Percentiles rank a stretch among this genome's conserved stretches.
Evolutionary conservation across 345 rosid genomes (phyloP).

Genomic region (Conringia planisiliqua): DNA sequence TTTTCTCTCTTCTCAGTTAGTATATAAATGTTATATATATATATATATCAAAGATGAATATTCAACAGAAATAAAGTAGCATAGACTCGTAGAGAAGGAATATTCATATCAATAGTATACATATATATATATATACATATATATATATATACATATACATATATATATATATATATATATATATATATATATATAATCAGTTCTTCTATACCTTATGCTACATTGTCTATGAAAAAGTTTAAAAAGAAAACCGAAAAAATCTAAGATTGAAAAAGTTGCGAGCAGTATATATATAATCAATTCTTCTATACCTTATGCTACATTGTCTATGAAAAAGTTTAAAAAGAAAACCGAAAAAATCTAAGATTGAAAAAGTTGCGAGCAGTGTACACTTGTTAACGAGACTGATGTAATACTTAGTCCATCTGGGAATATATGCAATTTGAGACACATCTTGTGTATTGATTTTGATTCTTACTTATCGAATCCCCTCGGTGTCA

Average conservation of each 20-base stretch:
- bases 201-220: neutral
- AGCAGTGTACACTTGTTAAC: constrained; percentile 15
- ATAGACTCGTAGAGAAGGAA: neutral
- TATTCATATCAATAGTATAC: constrained; percentile 8
- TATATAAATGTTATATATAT: too few relatives aligned
- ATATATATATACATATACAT: neutral
- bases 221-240: neutral
- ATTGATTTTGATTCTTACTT: constrained; percentile 47
- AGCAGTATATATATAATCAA: neutral
- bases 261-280: neutral
- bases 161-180: neutral
- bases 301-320: neutral
- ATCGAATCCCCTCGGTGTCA: constrained; percentile 39
- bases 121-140: neutral
- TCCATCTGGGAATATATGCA: constrained; percentile 35
- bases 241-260: neutral
- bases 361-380: neutral
- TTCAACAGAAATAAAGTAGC: neutral
- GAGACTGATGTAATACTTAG: constrained; percentile 19
- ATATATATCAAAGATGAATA: neutral
- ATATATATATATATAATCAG: neutral
- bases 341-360: neutral
- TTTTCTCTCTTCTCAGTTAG: too few relatives aligned
- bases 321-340: neutral
- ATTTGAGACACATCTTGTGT: constrained; percentile 23